Evolutionary conservation across 2,329 filamentous ascomycete genomes (phyloP).

Genomic region (Claviceps quebecensis): DNA sequence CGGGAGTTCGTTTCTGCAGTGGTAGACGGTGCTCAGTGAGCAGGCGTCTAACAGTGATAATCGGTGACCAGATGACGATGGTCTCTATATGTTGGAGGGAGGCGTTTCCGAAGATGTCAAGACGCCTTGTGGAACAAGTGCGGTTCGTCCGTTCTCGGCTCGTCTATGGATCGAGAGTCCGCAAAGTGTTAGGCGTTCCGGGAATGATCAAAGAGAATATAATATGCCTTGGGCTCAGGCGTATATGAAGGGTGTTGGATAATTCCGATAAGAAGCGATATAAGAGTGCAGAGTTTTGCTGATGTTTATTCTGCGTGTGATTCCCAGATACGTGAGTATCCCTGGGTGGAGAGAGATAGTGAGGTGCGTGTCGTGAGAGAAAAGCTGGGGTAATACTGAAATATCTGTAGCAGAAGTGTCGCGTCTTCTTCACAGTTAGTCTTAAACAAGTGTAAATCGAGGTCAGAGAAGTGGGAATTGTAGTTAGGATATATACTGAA

Average conservation of each 20-base stretch:
- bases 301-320: no score
- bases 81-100: background rate
- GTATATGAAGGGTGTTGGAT: background rate
- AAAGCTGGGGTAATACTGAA: no score
- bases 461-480: background rate
- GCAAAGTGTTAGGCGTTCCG: background rate
- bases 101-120: background rate
- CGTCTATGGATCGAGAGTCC: background rate
- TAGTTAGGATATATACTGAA: conserved; percentile 11
- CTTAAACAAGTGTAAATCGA: background rate
- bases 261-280: background rate
- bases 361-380: no score
- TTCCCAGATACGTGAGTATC: no score
- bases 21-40: background rate
- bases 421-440: background rate
- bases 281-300: no score
- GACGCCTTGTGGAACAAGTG: background rate
- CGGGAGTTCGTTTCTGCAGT: background rate
- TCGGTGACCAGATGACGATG: background rate
- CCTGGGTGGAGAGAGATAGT: no score
- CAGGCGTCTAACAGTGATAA: background rate
- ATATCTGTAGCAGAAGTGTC: no score
- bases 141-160: background rate
- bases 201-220: background rate
- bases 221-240: background rate